Evolutionary conservation across 345 rosid genomes (phyloP).

Genomic region (Conringia planisiliqua): DNA sequence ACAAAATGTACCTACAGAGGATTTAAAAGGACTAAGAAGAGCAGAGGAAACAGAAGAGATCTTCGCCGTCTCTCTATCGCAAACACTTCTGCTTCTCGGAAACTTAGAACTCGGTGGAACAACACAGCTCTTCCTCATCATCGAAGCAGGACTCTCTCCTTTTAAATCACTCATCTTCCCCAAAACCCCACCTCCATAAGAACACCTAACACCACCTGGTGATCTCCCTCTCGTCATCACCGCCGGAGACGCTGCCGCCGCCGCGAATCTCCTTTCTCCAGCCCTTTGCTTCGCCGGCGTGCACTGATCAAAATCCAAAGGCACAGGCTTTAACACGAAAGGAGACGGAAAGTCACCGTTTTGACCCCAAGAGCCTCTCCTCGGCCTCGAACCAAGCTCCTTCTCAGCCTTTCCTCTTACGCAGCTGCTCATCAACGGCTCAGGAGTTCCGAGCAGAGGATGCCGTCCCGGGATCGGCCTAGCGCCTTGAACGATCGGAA

Average conservation of each 20-base stretch:
- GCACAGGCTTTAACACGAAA: constrained; percentile 63
- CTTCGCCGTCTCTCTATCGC: constrained; percentile 51
- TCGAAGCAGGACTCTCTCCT: constrained; percentile 58
- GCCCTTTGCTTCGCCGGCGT: constrained; percentile 63
- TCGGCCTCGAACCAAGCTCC: constrained; percentile 36
- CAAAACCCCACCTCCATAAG: constrained; percentile 74
- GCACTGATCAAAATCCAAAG: constrained; percentile 83
- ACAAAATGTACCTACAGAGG: constrained; percentile 86
- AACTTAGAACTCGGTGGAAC: constrained; percentile 59
- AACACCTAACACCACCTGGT: constrained; percentile 49
- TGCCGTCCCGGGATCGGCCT: constrained; percentile 92
- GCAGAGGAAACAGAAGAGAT: constrained; percentile 40
- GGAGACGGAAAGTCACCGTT: constrained; percentile 57
- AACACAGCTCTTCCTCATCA: constrained; percentile 76
- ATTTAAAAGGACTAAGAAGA: constrained; percentile 54
- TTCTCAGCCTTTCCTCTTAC: constrained; percentile 45
- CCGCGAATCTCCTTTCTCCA: constrained; percentile 25
- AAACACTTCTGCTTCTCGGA: constrained; percentile 77
- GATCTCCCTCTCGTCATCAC: constrained; percentile 43
- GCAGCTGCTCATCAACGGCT: constrained; percentile 64
- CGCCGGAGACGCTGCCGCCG: constrained; percentile 57
- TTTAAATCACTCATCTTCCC: constrained; percentile 52
- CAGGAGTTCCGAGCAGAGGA: constrained; percentile 84
- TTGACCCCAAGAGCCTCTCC: constrained; percentile 92
- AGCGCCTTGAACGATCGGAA: constrained; percentile 76